phyloP scores from a whole-genome alignment of 2,329 filamentous ascomycete genomes.

The Bimuria novae-zelandiae region DNA sequence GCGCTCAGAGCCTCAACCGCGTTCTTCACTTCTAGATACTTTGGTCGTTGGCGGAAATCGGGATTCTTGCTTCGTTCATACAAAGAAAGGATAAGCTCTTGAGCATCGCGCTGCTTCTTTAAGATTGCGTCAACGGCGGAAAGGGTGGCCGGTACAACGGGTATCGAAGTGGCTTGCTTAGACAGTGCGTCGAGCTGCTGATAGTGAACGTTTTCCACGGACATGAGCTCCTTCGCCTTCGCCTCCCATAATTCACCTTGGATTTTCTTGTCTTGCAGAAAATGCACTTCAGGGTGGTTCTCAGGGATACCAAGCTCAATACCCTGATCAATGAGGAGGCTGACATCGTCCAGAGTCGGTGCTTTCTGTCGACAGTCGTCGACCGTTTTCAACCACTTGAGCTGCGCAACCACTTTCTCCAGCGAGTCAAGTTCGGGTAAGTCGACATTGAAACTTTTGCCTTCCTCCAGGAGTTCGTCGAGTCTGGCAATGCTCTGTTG shows the following conservation, averaged over 20 bases:
- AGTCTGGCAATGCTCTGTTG: slow-evolving; percentile 69
- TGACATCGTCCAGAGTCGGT: slow-evolving; percentile 77
- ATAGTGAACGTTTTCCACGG: slow-evolving; percentile 90
- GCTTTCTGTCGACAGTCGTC: slow-evolving; percentile 64
- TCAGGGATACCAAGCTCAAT: slow-evolving; percentile 76
- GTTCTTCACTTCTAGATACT: slow-evolving; percentile 87
- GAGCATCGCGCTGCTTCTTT: slow-evolving; percentile 93
- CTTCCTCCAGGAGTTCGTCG: slow-evolving; percentile 88
- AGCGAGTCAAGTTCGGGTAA: slow-evolving; percentile 85
- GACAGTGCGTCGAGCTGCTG: slow-evolving; percentile 92
- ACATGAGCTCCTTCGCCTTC: slow-evolving; percentile 90
- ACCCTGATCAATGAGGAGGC: slow-evolving; percentile 77
- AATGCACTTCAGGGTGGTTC: slow-evolving; percentile 78
- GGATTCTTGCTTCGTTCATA: slow-evolving; percentile 76
- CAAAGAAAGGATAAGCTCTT: slow-evolving; percentile 82
- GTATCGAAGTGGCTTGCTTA: slow-evolving; percentile 76
- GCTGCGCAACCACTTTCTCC: slow-evolving; percentile 78
- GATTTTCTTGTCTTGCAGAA: slow-evolving; percentile 74
- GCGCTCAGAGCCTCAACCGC: slow-evolving; percentile 86
- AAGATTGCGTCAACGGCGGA: slow-evolving; percentile 86
- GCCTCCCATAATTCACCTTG: slow-evolving; percentile 87
- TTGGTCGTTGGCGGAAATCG: slow-evolving; percentile 79
- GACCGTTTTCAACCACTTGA: slow-evolving; percentile 86
- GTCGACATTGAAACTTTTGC: slow-evolving; percentile 87
- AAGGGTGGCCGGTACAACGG: slow-evolving; percentile 81